These are phyloP conservation scores for Amanita exitialis DNA, from an alignment of 768 basidiomycete genomes.

Conservation along the genomic window DNA sequence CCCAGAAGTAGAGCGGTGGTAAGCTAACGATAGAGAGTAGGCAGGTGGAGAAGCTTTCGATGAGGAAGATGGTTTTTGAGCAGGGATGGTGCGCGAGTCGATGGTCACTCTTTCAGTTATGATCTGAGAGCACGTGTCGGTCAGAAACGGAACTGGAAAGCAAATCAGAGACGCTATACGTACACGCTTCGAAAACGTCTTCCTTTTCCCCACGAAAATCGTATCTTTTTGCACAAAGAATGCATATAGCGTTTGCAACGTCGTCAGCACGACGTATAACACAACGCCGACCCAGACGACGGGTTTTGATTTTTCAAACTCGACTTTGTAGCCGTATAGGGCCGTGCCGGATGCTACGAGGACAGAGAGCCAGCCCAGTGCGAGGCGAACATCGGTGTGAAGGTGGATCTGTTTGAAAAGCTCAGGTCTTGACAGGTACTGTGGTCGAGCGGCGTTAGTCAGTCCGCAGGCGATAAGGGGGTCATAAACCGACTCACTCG, in stretches of 20 bases:
- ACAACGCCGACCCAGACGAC: conserved; percentile 73
- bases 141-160: conserved; percentile 2
- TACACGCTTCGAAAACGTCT: conserved; percentile 82
- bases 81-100: conserved; percentile 56
- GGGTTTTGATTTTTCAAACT: conserved; percentile 85
- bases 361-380: conserved; percentile 79
- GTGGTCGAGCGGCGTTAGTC: conserved; percentile 6
- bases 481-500: conserved; percentile 42
- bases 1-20: conserved; percentile 70
- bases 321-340: conserved; percentile 76
- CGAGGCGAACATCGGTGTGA: conserved; percentile 84
- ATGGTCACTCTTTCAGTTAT: conserved; percentile 85
- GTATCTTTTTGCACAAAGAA: conserved; percentile 78
- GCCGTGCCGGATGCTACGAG: conserved; percentile 75
- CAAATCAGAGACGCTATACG: conserved; percentile 14
- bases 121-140: conserved; percentile 51
- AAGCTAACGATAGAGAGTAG: conserved; percentile 59
- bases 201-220: conserved; percentile 84
- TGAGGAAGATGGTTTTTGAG: conserved; percentile 22
- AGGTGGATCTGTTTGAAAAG: conserved; percentile 80
- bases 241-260: conserved; percentile 69
- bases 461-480: neutral
- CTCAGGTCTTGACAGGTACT: conserved; percentile 76
- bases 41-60: conserved; percentile 35
- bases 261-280: conserved; percentile 56